phyloP scores from a whole-genome alignment of 306 rosid genomes.

The Dicorynia guianensis region DNA sequence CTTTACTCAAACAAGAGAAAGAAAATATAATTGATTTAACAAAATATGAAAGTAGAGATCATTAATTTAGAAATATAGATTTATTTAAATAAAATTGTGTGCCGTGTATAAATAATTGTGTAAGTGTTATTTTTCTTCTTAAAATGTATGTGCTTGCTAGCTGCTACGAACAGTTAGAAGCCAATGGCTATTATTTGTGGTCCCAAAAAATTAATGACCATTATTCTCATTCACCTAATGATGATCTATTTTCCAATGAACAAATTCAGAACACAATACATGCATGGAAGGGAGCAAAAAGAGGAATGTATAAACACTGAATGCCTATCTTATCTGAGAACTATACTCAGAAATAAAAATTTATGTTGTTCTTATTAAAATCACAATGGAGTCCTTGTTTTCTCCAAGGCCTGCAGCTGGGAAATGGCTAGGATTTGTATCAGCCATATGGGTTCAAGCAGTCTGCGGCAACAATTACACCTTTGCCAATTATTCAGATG shows the following conservation, averaged over 20 bases:
- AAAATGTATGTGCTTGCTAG: background rate
- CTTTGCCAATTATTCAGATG: conserved; percentile 54
- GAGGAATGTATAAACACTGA: conserved; percentile 29
- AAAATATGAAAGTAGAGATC: too few relatives aligned
- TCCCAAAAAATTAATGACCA: background rate
- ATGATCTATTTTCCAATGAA: background rate
- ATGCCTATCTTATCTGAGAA: background rate
- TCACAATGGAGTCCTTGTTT: conserved; percentile 22
- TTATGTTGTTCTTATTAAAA: background rate
- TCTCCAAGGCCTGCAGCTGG: conserved; percentile 25
- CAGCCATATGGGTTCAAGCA: conserved; percentile 64
- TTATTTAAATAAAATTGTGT: too few relatives aligned
- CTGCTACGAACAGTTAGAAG: background rate
- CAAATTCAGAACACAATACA: background rate
- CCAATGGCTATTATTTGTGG: background rate
- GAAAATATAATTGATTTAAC: too few relatives aligned
- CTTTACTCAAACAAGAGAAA: too few relatives aligned
- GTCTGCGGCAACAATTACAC: conserved; percentile 57
- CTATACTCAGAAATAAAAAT: background rate
- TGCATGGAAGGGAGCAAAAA: background rate
- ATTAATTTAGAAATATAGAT: too few relatives aligned
- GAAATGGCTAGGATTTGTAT: conserved; percentile 61
- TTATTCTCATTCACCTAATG: conserved; percentile 5
- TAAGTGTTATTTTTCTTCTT: background rate
- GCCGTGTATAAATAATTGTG: background rate